These are phyloP conservation scores for Amylocystis lapponica DNA, from an alignment of 768 basidiomycete species.

Conservation along the genomic window DNA sequence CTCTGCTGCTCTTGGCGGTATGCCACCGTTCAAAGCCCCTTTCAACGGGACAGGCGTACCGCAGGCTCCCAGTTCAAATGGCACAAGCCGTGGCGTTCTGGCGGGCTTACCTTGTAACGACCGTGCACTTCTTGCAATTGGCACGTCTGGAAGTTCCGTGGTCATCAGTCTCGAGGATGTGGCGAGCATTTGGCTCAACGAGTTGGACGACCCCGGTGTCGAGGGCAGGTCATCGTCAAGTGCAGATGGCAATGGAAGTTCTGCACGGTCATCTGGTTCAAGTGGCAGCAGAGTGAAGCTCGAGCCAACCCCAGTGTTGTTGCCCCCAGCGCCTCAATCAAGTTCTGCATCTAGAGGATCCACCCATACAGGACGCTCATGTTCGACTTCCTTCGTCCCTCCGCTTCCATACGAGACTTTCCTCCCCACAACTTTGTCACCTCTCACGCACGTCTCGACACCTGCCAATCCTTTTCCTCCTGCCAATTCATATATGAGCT, in stretches of 20 bases:
- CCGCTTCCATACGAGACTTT: constrained; percentile 12
- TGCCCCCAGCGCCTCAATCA: constrained; percentile 16
- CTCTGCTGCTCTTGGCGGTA: constrained; percentile 13
- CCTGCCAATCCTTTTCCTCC: constrained; percentile 1
- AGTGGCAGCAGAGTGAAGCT: constrained; percentile 24
- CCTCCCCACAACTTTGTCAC: constrained; percentile 8
- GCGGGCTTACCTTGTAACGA: constrained; percentile 28
- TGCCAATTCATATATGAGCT: constrained; percentile 2
- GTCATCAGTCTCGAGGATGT: constrained; percentile 54
- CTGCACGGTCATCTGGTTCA: constrained; percentile 8
- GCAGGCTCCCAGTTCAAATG: neutral
- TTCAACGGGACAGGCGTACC: constrained; percentile 7
- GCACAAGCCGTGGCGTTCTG: constrained; percentile 1
- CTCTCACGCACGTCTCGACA: constrained; percentile 3
- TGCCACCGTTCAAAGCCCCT: constrained; percentile 11
- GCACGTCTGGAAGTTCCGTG: constrained; percentile 39
- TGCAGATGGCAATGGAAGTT: constrained; percentile 8
- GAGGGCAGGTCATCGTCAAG: constrained; percentile 11
- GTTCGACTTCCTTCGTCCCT: constrained; percentile 6
- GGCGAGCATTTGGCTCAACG: constrained; percentile 53
- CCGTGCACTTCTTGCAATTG: constrained; percentile 34
- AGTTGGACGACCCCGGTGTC: constrained; percentile 36
- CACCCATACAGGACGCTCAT: neutral
- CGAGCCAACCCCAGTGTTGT: constrained; percentile 25
- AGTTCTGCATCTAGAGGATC: constrained; percentile 12